Conservation (phyloP, 2,329 filamentous ascomycete genomes). For the Venturia nashicola region DNA sequence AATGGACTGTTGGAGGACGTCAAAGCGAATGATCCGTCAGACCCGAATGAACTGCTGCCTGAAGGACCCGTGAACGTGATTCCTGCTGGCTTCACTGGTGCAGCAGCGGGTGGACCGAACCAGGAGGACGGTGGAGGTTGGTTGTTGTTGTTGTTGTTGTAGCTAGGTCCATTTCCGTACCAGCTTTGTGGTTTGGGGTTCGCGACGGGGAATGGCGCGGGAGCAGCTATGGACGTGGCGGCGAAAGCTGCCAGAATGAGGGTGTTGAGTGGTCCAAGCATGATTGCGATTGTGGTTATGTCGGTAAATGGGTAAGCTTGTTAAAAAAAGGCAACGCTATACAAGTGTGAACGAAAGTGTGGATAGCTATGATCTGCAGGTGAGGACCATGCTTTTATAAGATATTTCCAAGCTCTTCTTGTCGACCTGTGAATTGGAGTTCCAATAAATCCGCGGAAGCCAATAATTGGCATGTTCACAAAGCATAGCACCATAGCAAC, state of each 20-base stretch:
- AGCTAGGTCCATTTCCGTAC: not conserved
- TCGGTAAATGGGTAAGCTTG: not conserved
- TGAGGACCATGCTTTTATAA: not conserved
- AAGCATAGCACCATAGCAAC: not conserved
- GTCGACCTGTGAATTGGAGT: not conserved
- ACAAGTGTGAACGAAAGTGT: not conserved
- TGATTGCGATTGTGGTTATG: not conserved
- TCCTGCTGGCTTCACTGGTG: not conserved
- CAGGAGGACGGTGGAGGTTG: not conserved
- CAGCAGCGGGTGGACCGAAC: not conserved
- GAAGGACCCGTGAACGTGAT: not conserved
- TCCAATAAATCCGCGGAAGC: not conserved
- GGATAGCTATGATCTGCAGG: not conserved
- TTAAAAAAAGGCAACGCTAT: not conserved
- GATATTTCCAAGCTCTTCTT: not conserved
- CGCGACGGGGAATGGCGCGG: not conserved
- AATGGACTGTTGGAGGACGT: not conserved
- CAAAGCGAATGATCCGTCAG: not conserved
- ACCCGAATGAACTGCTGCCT: not conserved
- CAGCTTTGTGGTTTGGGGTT: not conserved
- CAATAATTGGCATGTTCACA: not conserved
- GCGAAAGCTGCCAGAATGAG: not conserved
- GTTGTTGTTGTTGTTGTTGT: not conserved
- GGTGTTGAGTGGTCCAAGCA: not conserved
- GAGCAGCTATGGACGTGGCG: not conserved